These are phyloP conservation scores for Biscutella laevigata DNA, from an alignment of 441 rosid species.

Conservation along the genomic window DNA sequence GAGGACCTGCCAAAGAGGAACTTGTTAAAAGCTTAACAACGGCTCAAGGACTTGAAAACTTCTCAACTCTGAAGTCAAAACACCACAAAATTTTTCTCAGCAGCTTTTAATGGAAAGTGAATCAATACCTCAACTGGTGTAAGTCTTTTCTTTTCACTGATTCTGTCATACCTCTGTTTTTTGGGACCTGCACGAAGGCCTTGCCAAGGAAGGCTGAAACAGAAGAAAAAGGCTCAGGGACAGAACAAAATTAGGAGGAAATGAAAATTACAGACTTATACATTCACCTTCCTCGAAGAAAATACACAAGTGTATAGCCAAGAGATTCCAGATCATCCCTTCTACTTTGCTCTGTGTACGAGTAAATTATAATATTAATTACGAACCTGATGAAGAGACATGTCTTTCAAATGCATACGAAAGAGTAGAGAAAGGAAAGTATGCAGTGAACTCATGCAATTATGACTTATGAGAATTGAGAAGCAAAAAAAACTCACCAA, in stretches of 20 bases:
- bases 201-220: slow-evolving; percentile 59
- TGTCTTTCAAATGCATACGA: slow-evolving; percentile 19
- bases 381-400: background rate
- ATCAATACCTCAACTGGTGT: slow-evolving; percentile 45
- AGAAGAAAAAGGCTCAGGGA: slow-evolving; percentile 8
- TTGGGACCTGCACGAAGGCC: slow-evolving; percentile 58
- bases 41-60: background rate
- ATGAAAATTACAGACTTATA: background rate
- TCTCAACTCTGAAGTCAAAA: too few species aligned
- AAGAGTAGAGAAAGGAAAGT: slow-evolving; percentile 6
- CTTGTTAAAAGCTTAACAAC: background rate
- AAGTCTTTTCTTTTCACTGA: slow-evolving; percentile 53
- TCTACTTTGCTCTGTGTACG: slow-evolving; percentile 54
- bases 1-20: slow-evolving; percentile 45
- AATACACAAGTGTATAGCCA: slow-evolving; percentile 51
- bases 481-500: slow-evolving; percentile 33
- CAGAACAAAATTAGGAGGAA: slow-evolving; percentile 3
- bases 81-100: too few species aligned
- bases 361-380: too few species aligned
- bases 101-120: background rate
- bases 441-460: background rate
- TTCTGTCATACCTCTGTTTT: slow-evolving; percentile 58
- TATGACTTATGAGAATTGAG: too few species aligned
- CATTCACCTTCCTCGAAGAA: slow-evolving; percentile 52
- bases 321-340: slow-evolving; percentile 65